Conservation (phyloP, 441 rosid genomes). For the Oxalis stricta region DNA sequence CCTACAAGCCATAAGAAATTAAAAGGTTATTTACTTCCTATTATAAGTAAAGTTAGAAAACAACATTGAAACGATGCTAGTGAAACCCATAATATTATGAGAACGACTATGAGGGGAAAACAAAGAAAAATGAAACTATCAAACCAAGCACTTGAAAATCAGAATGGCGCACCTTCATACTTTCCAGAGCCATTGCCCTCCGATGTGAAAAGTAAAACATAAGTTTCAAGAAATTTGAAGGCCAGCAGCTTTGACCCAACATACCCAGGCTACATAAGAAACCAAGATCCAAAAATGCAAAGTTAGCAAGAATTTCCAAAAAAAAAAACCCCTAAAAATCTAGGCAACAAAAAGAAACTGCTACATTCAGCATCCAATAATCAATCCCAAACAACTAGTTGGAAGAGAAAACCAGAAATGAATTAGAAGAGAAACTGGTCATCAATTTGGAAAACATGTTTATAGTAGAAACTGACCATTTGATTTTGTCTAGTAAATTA, state of each 20-base stretch:
- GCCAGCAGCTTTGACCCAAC: conserved; percentile 72
- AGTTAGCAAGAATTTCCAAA: conserved; percentile 17
- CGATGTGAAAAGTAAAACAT: conserved; percentile 63
- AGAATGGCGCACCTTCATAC: conserved; percentile 49
- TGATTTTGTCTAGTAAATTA: not conserved
- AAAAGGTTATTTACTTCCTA: conserved; percentile 54
- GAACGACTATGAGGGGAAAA: too few relatives aligned
- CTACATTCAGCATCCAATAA: too few relatives aligned
- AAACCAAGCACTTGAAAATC: not conserved
- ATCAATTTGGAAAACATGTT: not conserved
- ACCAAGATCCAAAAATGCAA: conserved; percentile 11
- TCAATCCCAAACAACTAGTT: too few relatives aligned
- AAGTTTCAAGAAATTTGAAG: conserved; percentile 83
- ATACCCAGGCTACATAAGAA: conserved; percentile 70
- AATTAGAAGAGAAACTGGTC: not conserved
- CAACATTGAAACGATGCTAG: conserved; percentile 8
- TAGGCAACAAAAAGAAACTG: not conserved
- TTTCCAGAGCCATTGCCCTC: conserved; percentile 54
- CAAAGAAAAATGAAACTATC: not conserved
- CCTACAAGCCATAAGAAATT: conserved; percentile 72
- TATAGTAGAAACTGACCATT: not conserved
- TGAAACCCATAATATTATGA: too few relatives aligned
- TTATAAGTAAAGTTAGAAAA: conserved; percentile 13
- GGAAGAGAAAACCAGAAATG: not conserved
- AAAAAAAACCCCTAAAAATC: too few relatives aligned